phyloP scores from a whole-genome alignment of 441 rosid genomes.

The Eruca vesicaria region DNA sequence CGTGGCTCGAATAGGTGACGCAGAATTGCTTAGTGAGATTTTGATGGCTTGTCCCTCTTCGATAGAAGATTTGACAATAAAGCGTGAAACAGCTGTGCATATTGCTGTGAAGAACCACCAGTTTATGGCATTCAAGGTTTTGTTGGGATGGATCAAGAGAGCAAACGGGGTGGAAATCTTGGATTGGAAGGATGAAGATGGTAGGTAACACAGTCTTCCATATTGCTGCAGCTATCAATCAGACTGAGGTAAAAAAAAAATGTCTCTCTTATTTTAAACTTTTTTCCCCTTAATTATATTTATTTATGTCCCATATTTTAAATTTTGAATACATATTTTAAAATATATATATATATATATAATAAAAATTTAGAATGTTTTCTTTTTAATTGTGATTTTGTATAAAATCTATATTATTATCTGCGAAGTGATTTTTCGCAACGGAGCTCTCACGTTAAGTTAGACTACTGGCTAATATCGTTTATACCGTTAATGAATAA shows the following conservation, averaged over 20 bases:
- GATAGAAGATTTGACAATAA: not conserved
- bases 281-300: not conserved
- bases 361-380: no score
- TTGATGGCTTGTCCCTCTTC: not conserved
- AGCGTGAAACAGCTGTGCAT: not conserved
- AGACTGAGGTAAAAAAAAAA: not conserved
- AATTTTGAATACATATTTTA: no score
- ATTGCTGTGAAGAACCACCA: not conserved
- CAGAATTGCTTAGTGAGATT: not conserved
- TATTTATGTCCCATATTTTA: not conserved
- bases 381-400: not conserved
- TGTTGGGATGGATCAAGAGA: not conserved
- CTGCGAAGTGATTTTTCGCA: no score
- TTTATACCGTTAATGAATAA: no score
- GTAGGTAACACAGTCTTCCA: not conserved
- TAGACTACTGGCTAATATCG: no score
- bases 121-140: not conserved
- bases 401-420: no score
- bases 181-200: not conserved
- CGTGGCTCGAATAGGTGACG: not conserved
- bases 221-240: not conserved
- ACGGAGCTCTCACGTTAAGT: no score
- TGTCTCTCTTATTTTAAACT: not conserved
- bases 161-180: not conserved
- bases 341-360: no score